Evolutionary conservation across 1,284 basidiomycete genomes (phyloP), one percentile per base, ranked within the genome.

Genomic region (Papiliotrema nemorosa): DNA sequence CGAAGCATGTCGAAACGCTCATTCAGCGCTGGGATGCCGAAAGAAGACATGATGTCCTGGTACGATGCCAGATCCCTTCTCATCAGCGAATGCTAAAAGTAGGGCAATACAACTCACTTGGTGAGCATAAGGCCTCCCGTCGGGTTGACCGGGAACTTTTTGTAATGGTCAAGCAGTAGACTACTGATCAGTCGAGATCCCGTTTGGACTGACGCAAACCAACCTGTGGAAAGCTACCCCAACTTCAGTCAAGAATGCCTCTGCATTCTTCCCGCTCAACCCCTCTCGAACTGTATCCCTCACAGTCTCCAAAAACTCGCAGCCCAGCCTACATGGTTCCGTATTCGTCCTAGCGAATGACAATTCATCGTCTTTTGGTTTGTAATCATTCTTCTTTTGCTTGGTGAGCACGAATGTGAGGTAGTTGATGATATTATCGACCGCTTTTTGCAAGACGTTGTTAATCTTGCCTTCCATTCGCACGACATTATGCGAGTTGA

Each of bases 1-100:
- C 94, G 87, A 58, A 98, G 86, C 80, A 98, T 97, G 69, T 98
- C 96, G 77, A 96, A 99, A 18, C 96, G 90, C 72, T 97, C 94
- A 55, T 86, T 84, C 3, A 99, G 79, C 2, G 88, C 81, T 1
- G 88, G 81, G 37, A 96, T 85, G 27, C 81, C 80, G 74, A 94
- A 97, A 13, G 82, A 83, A 53, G 80, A 78, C 57, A 97, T 84
- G 2, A 84, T 83, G 63, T 98, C 96, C 78, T 98, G 96, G 68
- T 98, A 99, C 38, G 88, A 85, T 60, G 94, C 96, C 57, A 99
- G 82, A 70, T 99, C 96, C 76, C 90, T 94, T 67, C 6, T 29
- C 10, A 48, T 38, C 44, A 47, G 49, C 39, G 33, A 33, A 2
- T n/a, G 21, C 21, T 5, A 29, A 36, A 21, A 13, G 40, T 39